These are phyloP conservation scores for Cardamine occulta DNA, from an alignment of 345 rosid species.

Conservation along the genomic window DNA sequence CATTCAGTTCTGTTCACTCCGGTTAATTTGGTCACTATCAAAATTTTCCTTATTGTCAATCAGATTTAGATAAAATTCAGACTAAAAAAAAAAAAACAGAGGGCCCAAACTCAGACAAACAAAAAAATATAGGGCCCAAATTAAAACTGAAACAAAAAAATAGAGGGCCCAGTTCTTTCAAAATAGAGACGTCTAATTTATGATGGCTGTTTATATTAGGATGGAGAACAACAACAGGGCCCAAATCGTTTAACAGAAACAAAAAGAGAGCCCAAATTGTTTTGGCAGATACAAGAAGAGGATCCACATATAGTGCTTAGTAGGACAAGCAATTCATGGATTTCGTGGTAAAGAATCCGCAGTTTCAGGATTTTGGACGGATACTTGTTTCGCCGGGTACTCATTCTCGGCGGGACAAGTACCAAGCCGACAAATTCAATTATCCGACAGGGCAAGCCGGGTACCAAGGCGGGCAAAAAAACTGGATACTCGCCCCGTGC, in stretches of 20 bases:
- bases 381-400: too few species aligned
- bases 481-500: too few species aligned
- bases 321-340: too few species aligned
- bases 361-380: too few species aligned
- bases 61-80: not conserved
- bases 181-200: not conserved
- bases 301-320: not conserved
- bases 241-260: not conserved
- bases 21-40: not conserved
- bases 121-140: not conserved
- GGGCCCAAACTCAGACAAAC: not conserved
- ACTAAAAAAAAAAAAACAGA: too few species aligned
- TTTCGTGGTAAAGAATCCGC: too few species aligned
- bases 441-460: too few species aligned
- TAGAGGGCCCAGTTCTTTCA: not conserved
- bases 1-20: not conserved
- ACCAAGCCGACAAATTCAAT: too few species aligned
- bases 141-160: not conserved
- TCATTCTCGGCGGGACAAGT: too few species aligned
- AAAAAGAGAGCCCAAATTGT: constrained; percentile 27
- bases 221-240: not conserved
- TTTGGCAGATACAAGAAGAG: not conserved
- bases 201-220: not conserved
- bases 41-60: too few species aligned
- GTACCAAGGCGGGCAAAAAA: too few species aligned